Percentiles rank a stretch among this genome's conserved stretches.
Evolutionary conservation across 2,329 filamentous ascomycete genomes (phyloP).

Genomic region (Trichoderma polysporum): DNA sequence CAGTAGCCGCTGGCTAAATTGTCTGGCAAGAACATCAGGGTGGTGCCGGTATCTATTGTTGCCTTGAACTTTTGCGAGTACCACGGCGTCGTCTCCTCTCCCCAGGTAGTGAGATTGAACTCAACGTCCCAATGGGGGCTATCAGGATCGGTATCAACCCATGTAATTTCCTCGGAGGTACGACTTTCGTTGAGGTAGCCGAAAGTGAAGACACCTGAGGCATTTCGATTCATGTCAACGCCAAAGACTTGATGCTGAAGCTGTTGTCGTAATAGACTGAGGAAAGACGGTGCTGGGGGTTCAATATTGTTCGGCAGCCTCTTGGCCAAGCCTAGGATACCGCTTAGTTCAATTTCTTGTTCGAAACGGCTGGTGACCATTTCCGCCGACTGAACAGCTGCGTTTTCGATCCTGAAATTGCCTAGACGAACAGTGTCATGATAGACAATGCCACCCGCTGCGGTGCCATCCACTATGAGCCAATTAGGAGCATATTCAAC

Average conservation of each 20-base stretch:
- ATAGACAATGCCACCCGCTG: slow-evolving; percentile 50
- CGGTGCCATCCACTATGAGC: slow-evolving; percentile 43
- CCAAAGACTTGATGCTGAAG: slow-evolving; percentile 48
- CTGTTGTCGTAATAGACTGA: slow-evolving; percentile 44
- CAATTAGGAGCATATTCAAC: not conserved
- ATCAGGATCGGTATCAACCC: slow-evolving; percentile 37
- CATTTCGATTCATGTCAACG: slow-evolving; percentile 49
- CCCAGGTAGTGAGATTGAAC: slow-evolving; percentile 49
- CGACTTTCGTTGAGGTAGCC: slow-evolving; percentile 46
- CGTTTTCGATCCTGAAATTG: slow-evolving; percentile 43
- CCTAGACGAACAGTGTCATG: slow-evolving; percentile 50
- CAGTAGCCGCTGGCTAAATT: slow-evolving; percentile 62
- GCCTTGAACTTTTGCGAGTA: slow-evolving; percentile 48
- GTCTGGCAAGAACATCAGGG: slow-evolving; percentile 60
- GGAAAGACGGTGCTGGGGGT: slow-evolving; percentile 44
- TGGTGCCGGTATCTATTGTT: slow-evolving; percentile 69
- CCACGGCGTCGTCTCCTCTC: slow-evolving; percentile 51
- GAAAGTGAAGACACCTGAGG: slow-evolving; percentile 52
- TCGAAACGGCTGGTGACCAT: slow-evolving; percentile 46
- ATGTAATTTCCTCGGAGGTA: slow-evolving; percentile 44
- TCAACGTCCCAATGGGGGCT: slow-evolving; percentile 42
- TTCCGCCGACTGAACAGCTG: slow-evolving; percentile 51
- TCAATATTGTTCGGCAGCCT: slow-evolving; percentile 44
- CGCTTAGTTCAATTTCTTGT: slow-evolving; percentile 43
- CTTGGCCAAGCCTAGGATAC: slow-evolving; percentile 54